Percentiles rank a stretch among this genome's conserved stretches.
These are phyloP conservation scores for Pochonia chlamydosporia DNA, from an alignment of 2,329 filamentous ascomycete genomes.

Conservation along the genomic window DNA sequence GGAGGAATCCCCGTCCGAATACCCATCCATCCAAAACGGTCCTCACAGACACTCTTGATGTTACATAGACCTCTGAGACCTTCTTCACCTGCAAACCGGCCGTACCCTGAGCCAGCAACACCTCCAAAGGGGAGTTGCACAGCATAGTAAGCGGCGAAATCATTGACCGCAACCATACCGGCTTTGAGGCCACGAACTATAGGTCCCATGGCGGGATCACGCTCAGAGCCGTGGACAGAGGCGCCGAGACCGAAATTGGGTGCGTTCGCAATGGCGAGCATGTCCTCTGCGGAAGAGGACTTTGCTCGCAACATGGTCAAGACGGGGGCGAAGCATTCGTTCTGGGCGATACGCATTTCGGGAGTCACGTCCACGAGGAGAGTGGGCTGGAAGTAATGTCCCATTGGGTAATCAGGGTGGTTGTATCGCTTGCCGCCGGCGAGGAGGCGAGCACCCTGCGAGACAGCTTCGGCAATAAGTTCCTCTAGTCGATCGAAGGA, in stretches of 20 bases:
- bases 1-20: conserved; percentile 73
- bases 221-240: conserved; percentile 73
- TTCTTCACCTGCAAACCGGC: conserved; percentile 86
- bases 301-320: conserved; percentile 76
- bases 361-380: conserved; percentile 84
- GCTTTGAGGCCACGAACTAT: conserved; percentile 66
- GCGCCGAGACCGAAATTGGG: conserved; percentile 82
- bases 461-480: conserved; percentile 72
- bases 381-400: conserved; percentile 90
- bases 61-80: conserved; percentile 83
- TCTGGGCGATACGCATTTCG: conserved; percentile 79
- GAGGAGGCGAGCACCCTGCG: conserved; percentile 72
- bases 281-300: conserved; percentile 51
- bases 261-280: conserved; percentile 75
- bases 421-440: conserved; percentile 66
- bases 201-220: conserved; percentile 51
- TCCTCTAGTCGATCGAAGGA: conserved; percentile 70
- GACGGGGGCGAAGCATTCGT: conserved; percentile 89
- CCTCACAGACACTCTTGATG: conserved; percentile 77
- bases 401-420: conserved; percentile 69
- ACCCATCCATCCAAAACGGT: conserved; percentile 58
- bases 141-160: conserved; percentile 90
- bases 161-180: conserved; percentile 92
- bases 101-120: conserved; percentile 83
- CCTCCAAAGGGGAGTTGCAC: conserved; percentile 94